phyloP scores from a whole-genome alignment of 129 eudicot species.

The Helianthus tuberosus region DNA sequence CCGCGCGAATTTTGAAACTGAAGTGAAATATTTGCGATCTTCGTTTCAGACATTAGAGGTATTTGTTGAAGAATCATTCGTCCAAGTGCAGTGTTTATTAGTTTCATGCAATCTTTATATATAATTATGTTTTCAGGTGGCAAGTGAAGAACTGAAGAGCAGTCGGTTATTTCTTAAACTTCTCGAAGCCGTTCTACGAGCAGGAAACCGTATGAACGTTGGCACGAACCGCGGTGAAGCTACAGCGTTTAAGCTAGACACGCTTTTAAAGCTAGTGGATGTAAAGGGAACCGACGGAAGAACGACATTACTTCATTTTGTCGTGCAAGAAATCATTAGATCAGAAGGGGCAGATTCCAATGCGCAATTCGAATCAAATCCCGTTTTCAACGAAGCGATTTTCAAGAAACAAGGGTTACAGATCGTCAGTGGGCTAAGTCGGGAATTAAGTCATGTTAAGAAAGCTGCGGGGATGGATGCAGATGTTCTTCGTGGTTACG shows the following conservation, averaged over 20 bases:
- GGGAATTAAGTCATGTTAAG: slow-evolving; percentile 71
- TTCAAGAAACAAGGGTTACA: slow-evolving; percentile 89
- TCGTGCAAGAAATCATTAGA: slow-evolving; percentile 90
- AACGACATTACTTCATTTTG: slow-evolving; percentile 94
- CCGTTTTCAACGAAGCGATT: slow-evolving; percentile 51
- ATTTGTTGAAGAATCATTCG: neutral
- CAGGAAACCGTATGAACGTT: slow-evolving; percentile 96
- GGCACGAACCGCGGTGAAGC: slow-evolving; percentile 98
- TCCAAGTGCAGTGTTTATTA: neutral
- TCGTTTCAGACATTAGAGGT: slow-evolving; percentile 86
- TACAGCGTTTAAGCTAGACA: slow-evolving; percentile 84
- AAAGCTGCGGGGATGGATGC: slow-evolving; percentile 98
- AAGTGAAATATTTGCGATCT: slow-evolving; percentile 68
- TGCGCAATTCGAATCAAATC: slow-evolving; percentile 34
- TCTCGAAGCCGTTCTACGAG: slow-evolving; percentile 88
- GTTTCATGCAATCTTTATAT: slow-evolving; percentile 5
- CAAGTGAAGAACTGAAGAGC: slow-evolving; percentile 78
- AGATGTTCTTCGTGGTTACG: slow-evolving; percentile 70
- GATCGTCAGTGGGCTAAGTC: slow-evolving; percentile 70
- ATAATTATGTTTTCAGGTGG: slow-evolving; percentile 50
- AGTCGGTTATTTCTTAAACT: slow-evolving; percentile 90
- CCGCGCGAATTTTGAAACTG: slow-evolving; percentile 80
- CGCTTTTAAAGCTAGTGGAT: slow-evolving; percentile 79
- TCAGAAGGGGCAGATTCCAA: slow-evolving; percentile 61
- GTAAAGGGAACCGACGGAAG: slow-evolving; percentile 94